Conservation (phyloP, 129 eudicot genomes). For the Apium graveolens region DNA sequence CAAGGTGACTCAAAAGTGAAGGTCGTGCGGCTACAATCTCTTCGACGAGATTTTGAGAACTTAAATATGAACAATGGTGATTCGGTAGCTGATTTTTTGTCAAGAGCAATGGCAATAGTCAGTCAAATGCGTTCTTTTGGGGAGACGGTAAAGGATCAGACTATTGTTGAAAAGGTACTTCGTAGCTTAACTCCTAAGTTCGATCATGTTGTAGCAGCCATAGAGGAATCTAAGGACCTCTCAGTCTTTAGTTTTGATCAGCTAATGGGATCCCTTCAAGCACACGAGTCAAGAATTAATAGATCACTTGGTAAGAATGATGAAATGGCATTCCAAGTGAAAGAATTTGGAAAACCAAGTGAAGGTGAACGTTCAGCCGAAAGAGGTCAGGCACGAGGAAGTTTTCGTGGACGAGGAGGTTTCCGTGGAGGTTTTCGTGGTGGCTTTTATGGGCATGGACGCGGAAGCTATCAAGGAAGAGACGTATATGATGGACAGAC, state of each 20-base stretch:
- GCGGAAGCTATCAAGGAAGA: too few relatives aligned
- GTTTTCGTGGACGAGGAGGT: too few relatives aligned
- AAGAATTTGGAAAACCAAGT: background rate
- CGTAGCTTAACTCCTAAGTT: background rate
- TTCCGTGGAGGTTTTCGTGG: too few relatives aligned
- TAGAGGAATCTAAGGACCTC: constrained; percentile 11
- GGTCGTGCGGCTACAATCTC: constrained; percentile 1
- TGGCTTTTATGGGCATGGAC: too few relatives aligned
- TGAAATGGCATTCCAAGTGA: constrained; percentile 1
- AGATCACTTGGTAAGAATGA: background rate
- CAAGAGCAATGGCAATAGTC: background rate
- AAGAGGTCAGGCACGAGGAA: too few relatives aligned
- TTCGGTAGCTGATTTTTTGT: background rate
- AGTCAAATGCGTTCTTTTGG: constrained; percentile 8
- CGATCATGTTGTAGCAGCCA: background rate
- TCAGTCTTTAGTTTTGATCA: background rate
- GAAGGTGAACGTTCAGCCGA: too few relatives aligned
- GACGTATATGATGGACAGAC: too few relatives aligned
- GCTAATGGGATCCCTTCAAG: constrained; percentile 7
- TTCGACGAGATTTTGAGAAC: constrained; percentile 10
- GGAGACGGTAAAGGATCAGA: constrained; percentile 2
- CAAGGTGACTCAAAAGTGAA: background rate
- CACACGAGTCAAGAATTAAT: background rate
- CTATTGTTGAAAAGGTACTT: background rate
- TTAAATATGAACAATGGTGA: constrained; percentile 15